Evolutionary conservation across 176 grass and related monocot species (phyloP).

Genomic region (Saccharum officinarum): DNA sequence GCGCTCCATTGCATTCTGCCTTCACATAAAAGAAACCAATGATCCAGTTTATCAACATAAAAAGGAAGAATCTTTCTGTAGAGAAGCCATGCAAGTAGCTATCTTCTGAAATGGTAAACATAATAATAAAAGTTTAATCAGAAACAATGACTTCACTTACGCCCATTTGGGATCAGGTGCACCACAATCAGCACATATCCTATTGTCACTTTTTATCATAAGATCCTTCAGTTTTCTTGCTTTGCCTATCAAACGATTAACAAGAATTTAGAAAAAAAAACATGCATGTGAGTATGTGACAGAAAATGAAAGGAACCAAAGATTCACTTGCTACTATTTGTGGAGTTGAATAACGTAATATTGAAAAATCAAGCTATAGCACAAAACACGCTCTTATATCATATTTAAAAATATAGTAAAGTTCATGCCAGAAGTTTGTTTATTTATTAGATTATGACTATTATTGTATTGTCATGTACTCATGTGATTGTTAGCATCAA

Average conservation of each 20-base stretch:
- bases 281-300: background rate
- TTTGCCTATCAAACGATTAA: constrained; percentile 60
- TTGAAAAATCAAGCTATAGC: constrained; percentile 1
- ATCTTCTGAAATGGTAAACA: constrained; percentile 21
- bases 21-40: constrained; percentile 4
- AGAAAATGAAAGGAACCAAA: background rate
- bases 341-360: constrained; percentile 9
- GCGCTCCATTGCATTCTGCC: background rate
- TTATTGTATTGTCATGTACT: background rate
- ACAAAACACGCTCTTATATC: background rate
- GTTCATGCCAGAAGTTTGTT: constrained; percentile 16
- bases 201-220: constrained; percentile 87
- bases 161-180: constrained; percentile 94
- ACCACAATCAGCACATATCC: constrained; percentile 91
- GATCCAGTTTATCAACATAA: constrained; percentile 35
- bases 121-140: background rate
- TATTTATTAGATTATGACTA: background rate
- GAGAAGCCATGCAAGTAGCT: constrained; percentile 2
- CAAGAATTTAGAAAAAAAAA: background rate
- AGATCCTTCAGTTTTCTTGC: constrained; percentile 89
- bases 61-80: constrained; percentile 8
- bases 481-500: background rate
- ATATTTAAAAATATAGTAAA: background rate
- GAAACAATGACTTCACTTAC: constrained; percentile 58
- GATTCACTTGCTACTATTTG: background rate